A percentile compares a stretch with the other conserved stretches of the same genome.
phyloP scores from a whole-genome alignment of 352 stramenopile genomes.

The Pythium monospermum region DNA sequence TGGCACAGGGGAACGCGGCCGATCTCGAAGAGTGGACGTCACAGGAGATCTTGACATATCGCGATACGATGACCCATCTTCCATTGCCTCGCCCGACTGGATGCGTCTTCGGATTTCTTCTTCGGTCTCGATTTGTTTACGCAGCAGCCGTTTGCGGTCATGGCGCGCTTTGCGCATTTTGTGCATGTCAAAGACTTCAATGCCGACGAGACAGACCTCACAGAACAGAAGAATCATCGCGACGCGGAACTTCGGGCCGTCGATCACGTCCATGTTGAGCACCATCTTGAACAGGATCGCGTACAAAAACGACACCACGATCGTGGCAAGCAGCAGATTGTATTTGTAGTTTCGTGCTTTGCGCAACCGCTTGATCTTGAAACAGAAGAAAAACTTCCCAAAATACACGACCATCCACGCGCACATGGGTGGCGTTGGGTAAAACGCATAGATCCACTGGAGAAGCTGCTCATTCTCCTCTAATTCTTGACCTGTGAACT shows the following conservation, averaged over 20 bases:
- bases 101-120: conserved; percentile 12
- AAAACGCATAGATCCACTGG: conserved; percentile 71
- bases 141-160: conserved; percentile 46
- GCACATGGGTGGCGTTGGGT: conserved; percentile 58
- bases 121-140: conserved; percentile 33
- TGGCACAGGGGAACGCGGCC: no score
- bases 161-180: conserved; percentile 55
- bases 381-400: conserved; percentile 74
- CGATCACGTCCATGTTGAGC: conserved; percentile 58
- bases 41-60: no score
- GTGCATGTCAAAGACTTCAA: conserved; percentile 70
- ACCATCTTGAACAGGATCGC: conserved; percentile 41
- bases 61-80: conserved; percentile 5
- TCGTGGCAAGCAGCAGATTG: conserved; percentile 65
- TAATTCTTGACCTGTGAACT: conserved; percentile 50
- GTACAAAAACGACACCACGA: conserved; percentile 51
- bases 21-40: no score
- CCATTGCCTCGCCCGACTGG: conserved; percentile 3
- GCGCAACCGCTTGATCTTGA: conserved; percentile 68
- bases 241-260: conserved; percentile 52
- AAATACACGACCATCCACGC: conserved; percentile 80
- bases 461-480: conserved; percentile 72
- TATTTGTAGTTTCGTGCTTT: conserved; percentile 81
- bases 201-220: conserved; percentile 60
- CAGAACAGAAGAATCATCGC: conserved; percentile 57